Base-by-base conservation (phyloP, 352 stramenopile genomes). In the Phytophthora pluvialis region DNA sequence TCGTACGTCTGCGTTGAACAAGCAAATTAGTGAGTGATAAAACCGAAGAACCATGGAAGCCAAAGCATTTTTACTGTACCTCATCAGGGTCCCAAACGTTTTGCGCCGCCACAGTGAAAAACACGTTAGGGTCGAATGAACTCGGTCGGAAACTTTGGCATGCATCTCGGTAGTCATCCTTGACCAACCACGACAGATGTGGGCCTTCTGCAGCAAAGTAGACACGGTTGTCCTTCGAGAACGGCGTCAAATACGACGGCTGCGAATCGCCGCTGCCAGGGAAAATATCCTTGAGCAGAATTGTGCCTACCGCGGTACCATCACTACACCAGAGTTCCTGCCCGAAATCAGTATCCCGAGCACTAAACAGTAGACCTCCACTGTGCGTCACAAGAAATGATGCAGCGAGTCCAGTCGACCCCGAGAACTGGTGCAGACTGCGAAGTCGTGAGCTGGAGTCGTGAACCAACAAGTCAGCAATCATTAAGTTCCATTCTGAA, bases 151-250 rank as follows among this genome's bases (percentile, higher is more conserved):
- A 89, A 35, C 89, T 79, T 31, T 75, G 71, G 56, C 91, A 98
- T 2, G 49, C 15, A 51, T 98, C 92, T 4, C 60, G 63, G n/a
- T 74, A 50, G 6, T 78, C 66, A 1, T 50, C 12, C 0, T 58
- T 52, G 6, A 90, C 6, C 25, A 65, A 61, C 90, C 89, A 97
- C 7, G 81, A 84, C 21, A 78, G 51, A 53, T 97, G 81, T 2
- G 83, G 65, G 0, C 88, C 91, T 25, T 81, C 70, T 7, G 90
- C 89, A 15, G 75, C 59, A 64, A 98, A 98, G 52, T 97, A 97
- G 4, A 96, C 67, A 25, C 70, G 71, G 16, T 69, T 78, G 28
- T 89, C 80, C 9, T 58, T 62, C 9, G 90, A 91, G n/a, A 86
- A 89, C 0, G 46, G 36, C 7, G 70, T 82, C 36, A 91, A 65